A percentile compares a stretch with the other conserved stretches of the same genome.
phyloP scores from a whole-genome alignment of 2,329 filamentous ascomycete genomes.

The Anthostomella pinea region DNA sequence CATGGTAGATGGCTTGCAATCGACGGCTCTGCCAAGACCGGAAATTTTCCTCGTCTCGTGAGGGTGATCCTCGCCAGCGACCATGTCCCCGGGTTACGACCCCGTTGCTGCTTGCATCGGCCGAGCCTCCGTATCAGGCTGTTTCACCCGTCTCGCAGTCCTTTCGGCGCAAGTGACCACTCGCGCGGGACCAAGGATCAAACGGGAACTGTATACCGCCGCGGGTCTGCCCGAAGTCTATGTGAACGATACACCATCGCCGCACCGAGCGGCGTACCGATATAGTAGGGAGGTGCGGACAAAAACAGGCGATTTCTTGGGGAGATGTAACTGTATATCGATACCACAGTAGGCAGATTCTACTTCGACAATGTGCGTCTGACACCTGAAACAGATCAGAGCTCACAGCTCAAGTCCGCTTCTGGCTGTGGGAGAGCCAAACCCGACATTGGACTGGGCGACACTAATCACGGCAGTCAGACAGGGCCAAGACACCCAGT shows the following conservation, averaged over 20 bases:
- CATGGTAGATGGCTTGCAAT: background rate
- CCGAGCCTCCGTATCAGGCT: slow-evolving; percentile 9
- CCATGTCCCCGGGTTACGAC: slow-evolving; percentile 5
- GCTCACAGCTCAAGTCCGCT: background rate
- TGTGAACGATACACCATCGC: too few relatives aligned
- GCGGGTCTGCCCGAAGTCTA: background rate
- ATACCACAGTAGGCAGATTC: too few relatives aligned
- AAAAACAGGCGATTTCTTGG: too few relatives aligned
- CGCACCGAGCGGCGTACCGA: too few relatives aligned
- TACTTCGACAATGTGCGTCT: too few relatives aligned
- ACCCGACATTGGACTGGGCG: background rate
- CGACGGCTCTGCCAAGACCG: slow-evolving; percentile 1
- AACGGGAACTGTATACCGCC: slow-evolving; percentile 4
- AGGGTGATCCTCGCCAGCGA: background rate
- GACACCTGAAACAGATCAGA: background rate
- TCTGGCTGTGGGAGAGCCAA: background rate
- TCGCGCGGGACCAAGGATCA: slow-evolving; percentile 13
- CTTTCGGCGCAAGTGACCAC: too few relatives aligned
- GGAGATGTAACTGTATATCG: too few relatives aligned
- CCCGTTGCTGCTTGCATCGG: slow-evolving; percentile 14
- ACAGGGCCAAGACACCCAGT: too few relatives aligned
- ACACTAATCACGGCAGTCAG: too few relatives aligned
- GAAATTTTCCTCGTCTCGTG: slow-evolving; percentile 2
- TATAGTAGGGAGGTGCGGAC: too few relatives aligned
- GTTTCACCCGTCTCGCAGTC: slow-evolving; percentile 6